Evolutionary conservation across 352 stramenopile species (phyloP), one percentile per base, ranked within the genome.

Genomic region (Globisporangium lucens): DNA sequence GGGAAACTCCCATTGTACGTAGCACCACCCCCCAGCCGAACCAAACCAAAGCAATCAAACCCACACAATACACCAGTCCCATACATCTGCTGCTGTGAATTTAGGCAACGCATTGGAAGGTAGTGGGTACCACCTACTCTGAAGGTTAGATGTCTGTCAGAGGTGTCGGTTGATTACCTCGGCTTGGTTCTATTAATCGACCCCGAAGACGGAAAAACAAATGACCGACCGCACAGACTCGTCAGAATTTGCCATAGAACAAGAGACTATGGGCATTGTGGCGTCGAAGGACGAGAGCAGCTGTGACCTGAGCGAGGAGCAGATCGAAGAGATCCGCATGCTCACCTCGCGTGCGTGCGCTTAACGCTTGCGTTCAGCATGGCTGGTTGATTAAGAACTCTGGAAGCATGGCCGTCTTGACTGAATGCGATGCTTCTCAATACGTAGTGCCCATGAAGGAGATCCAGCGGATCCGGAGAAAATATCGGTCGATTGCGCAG

Each of bases 281-380:
- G 30, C n/a, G n/a, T 69, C 57, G 2, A 56, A 59, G 29, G 51
- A 33, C 56, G 29, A 62, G 62, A 56, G 69, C 36, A 70, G 73
- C 46, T 38, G 57, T 56, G 82, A 90, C 53, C 47, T 90, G 24
- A 82, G 63, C 53, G 78, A 87, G 12, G 82, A 90, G 49, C 73
- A 82, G 68, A 66, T 88, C 22, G 78, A 90, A 55, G 82, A 88
- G 55, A 77, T 86, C 51, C 73, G 70, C 60, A 89, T 90, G 82
- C 73, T 84, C 67, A 89, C 80, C 5, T 76, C 79, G 33, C 64
- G 82, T 90, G 65, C 22, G 75, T 72, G 13, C 17, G 24, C n/a
- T 22, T 13, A 1, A n/a, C 15, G 3, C 2, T 33, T 33, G 30
- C 30, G 30, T 33, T 33, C 30, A 33, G 5, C 30, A 33, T 33